phyloP scores from a whole-genome alignment of 345 rosid genomes.

The Angophora floribunda region DNA sequence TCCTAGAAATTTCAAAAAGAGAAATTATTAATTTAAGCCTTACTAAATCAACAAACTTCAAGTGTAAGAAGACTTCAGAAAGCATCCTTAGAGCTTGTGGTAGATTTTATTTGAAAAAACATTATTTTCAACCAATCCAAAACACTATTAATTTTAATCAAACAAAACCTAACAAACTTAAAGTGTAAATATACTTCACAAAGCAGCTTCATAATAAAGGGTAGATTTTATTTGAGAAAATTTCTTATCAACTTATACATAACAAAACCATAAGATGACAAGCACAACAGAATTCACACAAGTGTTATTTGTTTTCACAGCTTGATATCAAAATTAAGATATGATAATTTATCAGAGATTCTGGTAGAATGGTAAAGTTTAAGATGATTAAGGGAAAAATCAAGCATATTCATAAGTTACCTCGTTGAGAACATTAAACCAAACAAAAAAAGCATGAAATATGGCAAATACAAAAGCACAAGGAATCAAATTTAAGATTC shows the following conservation, averaged over 20 bases:
- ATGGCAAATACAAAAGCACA: not conserved
- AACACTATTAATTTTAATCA: not conserved
- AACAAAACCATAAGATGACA: not conserved
- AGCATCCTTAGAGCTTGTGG: not conserved
- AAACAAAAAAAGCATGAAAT: not conserved
- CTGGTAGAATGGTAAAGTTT: not conserved
- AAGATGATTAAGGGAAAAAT: not conserved
- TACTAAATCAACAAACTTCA: not conserved
- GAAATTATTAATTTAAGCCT: not conserved
- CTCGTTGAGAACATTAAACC: not conserved
- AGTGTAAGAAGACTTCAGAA: not conserved
- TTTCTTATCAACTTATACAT: not conserved
- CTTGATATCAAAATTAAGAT: not conserved
- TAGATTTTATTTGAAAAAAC: not conserved
- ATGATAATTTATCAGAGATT: not conserved
- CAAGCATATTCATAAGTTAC: not conserved
- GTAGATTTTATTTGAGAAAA: not conserved
- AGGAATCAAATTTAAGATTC: not conserved
- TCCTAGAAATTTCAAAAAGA: slow-evolving; percentile 19
- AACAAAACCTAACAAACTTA: not conserved
- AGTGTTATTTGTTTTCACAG: not conserved
- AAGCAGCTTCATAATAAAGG: not conserved
- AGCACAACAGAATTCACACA: not conserved
- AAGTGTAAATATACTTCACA: not conserved
- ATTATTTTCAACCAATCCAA: not conserved